phyloP scores from a whole-genome alignment of 768 basidiomycete genomes.

The Lactifluus hygrophoroides region DNA sequence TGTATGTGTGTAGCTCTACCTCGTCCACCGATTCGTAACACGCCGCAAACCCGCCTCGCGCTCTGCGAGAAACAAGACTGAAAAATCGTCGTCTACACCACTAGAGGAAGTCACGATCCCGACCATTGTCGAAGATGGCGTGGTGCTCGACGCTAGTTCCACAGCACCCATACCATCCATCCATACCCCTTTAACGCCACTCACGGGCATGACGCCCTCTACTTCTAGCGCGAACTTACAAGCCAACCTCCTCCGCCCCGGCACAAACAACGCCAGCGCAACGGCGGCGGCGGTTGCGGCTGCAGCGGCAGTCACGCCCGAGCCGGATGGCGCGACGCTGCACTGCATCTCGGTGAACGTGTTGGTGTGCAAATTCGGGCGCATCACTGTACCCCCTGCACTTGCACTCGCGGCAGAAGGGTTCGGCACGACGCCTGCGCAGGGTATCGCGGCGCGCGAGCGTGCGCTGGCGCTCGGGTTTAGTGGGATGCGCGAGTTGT shows the following conservation, averaged over 20 bases:
- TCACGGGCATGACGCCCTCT: slow-evolving; percentile 8
- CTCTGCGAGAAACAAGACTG: slow-evolving; percentile 10
- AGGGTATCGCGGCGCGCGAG: slow-evolving; percentile 10
- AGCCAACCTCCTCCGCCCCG: neutral
- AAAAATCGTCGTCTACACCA: slow-evolving; percentile 28
- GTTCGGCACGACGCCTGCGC: slow-evolving; percentile 30
- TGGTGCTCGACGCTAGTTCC: neutral
- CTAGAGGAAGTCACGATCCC: neutral
- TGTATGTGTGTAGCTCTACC: slow-evolving; percentile 39
- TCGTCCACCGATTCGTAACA: slow-evolving; percentile 56
- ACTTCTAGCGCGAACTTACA: neutral
- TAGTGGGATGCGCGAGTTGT: slow-evolving; percentile 37
- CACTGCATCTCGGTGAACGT: slow-evolving; percentile 59
- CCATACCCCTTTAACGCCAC: slow-evolving; percentile 1
- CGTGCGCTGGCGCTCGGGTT: slow-evolving; percentile 28
- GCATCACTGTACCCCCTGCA: slow-evolving; percentile 66
- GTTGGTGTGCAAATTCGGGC: slow-evolving; percentile 58
- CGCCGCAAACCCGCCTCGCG: slow-evolving; percentile 32
- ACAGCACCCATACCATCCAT: slow-evolving; percentile 3
- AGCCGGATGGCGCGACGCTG: slow-evolving; percentile 47
- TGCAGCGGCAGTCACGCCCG: slow-evolving; percentile 24
- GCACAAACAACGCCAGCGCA: too few relatives aligned
- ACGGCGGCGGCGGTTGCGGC: neutral
- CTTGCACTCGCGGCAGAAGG: slow-evolving; percentile 55
- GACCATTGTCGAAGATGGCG: too few relatives aligned